Base-by-base conservation (phyloP, 495 filamentous ascomycete genomes). In the Penicillium chermesinum region DNA sequence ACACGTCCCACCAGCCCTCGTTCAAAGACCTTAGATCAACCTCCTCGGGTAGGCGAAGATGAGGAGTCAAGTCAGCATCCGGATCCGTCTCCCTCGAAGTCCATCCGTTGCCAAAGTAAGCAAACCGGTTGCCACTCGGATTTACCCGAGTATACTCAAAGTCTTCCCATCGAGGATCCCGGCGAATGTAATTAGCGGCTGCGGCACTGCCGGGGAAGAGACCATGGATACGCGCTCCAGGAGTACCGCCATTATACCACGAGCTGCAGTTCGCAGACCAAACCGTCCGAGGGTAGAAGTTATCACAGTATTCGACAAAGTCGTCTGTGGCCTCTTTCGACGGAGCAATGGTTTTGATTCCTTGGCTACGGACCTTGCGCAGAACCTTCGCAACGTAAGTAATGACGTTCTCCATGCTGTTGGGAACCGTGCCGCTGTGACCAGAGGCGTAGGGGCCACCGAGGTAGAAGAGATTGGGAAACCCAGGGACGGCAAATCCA, bases 101-200 rank as follows among this genome's bases (percentile, higher is more conserved):
- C 71, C 70, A 79, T 0, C 79, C 78, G 67, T 80, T 80, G 0
- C 79, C 79, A 62, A 82, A 76, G 44, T 68, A 80, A 36, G 70
- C 77, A 58, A 79, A 81, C n/a, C 75, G 59, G 64, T 81, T 81
- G 3, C 70, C 73, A 45, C 64, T 70, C 0, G 54, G 50, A 15
- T 66, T 69, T 17, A 63, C 43, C 57, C 83, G 81, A 46, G 72
- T 73, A 59, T 82, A 87, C 46, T 87, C 83, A 67, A 71, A 87
- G 57, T 88, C 84, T 63, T 88, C 84, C 82, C 83, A 87, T 12
- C 85, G 66, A 1, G 83, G 83, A 38, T 84, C 76, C 17, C 76
- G 61, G 3, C 78, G 66, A 19, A 82, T 69, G 16, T 74, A 73
- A 9, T 79, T 80, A 19, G 76, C 61, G 53, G 81, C 78, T 1